phyloP scores from a whole-genome alignment of 495 filamentous ascomycete species.

The Penicillium cosmopolitanum region DNA sequence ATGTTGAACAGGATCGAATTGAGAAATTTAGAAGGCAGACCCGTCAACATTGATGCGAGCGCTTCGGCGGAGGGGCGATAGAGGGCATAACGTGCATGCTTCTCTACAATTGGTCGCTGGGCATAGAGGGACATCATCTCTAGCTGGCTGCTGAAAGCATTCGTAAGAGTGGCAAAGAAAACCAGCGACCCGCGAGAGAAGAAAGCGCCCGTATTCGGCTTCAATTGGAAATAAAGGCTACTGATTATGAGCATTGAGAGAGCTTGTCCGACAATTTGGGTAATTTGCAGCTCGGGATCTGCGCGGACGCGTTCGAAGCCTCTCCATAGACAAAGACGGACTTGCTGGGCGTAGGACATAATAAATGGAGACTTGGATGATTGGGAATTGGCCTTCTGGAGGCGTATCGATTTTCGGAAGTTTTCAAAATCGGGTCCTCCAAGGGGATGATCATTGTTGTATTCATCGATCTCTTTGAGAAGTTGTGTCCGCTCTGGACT shows the following conservation, averaged over 20 bases:
- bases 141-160: neutral
- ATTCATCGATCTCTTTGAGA: neutral
- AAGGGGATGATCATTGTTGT: neutral
- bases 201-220: neutral
- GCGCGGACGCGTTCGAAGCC: neutral
- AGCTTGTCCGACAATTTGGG: neutral
- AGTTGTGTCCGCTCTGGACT: neutral
- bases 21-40: conserved; percentile 1
- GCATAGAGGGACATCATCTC: conserved; percentile 1
- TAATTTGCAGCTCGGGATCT: neutral
- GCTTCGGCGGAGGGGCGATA: conserved; percentile 3
- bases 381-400: neutral
- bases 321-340: neutral
- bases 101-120: conserved; percentile 7
- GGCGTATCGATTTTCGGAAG: conserved; percentile 21
- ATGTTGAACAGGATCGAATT: neutral
- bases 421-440: neutral
- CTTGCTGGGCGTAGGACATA: neutral
- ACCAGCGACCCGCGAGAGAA: neutral
- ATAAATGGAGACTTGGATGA: neutral
- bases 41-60: conserved; percentile 1
- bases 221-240: neutral
- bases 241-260: neutral
- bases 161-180: conserved; percentile 1
- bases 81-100: conserved; percentile 6